Conservation (phyloP, 306 rosid genomes). For the Dalbergia oliveri region DNA sequence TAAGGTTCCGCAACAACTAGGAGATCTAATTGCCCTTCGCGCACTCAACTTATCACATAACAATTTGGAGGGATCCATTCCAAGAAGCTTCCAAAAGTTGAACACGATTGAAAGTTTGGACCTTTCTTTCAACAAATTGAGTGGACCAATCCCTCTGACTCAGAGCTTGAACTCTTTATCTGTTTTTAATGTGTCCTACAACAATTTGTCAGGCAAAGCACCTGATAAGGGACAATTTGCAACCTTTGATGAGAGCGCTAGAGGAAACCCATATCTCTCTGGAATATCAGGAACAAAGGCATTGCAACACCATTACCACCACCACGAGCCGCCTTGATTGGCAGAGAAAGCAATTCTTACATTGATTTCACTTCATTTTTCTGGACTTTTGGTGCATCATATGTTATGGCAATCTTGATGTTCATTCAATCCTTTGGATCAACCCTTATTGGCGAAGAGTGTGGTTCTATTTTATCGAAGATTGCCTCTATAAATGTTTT, state of each 20-base stretch:
- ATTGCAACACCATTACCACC: background rate
- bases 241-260: slow-evolving; percentile 27
- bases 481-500: slow-evolving; percentile 4
- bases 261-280: slow-evolving; percentile 36
- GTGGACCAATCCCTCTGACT: slow-evolving; percentile 38
- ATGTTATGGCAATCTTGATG: background rate
- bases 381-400: slow-evolving; percentile 26
- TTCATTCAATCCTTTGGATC: slow-evolving; percentile 23
- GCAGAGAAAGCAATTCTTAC: background rate
- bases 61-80: background rate
- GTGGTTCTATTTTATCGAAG: slow-evolving; percentile 28
- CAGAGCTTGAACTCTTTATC: background rate
- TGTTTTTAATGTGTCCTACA: slow-evolving; percentile 42
- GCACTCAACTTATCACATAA: slow-evolving; percentile 45
- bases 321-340: background rate
- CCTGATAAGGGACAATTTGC: slow-evolving; percentile 2
- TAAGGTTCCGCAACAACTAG: slow-evolving; percentile 24
- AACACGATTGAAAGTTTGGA: slow-evolving; percentile 33
- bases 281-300: background rate
- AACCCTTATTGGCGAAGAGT: slow-evolving; percentile 6
- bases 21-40: background rate
- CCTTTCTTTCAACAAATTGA: slow-evolving; percentile 41
- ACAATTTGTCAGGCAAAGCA: slow-evolving; percentile 23
- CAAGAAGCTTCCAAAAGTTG: slow-evolving; percentile 23
- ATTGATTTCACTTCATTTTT: slow-evolving; percentile 29